Conservation (phyloP, 495 filamentous ascomycete species). For the Eremomyces bilateralis region DNA sequence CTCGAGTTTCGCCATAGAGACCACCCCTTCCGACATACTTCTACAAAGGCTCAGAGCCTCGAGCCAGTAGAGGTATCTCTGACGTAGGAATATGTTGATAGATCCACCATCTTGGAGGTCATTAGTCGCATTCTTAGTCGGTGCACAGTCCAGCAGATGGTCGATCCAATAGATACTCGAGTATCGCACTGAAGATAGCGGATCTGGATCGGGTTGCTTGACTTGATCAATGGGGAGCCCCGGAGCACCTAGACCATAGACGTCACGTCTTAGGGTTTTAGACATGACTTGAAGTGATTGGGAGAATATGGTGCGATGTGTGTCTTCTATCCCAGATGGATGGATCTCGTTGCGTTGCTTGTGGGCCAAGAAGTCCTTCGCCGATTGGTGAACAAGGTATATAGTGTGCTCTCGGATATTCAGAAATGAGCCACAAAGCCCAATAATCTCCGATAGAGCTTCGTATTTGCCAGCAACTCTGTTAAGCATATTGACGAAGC, state of each 20-base stretch:
- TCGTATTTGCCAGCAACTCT: constrained; percentile 3
- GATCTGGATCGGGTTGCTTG: constrained; percentile 2
- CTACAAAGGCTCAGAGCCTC: constrained; percentile 18
- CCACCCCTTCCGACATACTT: constrained; percentile 13
- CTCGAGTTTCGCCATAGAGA: constrained; percentile 4
- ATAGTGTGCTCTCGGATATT: neutral
- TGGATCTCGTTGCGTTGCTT: constrained; percentile 6
- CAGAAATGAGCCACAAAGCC: constrained; percentile 3
- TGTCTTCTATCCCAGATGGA: constrained; percentile 4
- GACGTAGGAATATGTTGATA: constrained; percentile 10
- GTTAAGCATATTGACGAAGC: neutral
- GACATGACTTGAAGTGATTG: constrained; percentile 14
- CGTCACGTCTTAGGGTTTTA: constrained; percentile 14
- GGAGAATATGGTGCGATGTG: constrained; percentile 11
- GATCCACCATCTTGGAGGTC: constrained; percentile 4
- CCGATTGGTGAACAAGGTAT: no score
- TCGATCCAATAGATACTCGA: constrained; percentile 6
- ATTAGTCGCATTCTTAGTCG: no score
- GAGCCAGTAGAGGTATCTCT: constrained; percentile 19
- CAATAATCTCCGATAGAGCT: constrained; percentile 3
- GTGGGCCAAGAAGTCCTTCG: constrained; percentile 3
- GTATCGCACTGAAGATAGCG: constrained; percentile 5
- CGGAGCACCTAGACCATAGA: constrained; percentile 9
- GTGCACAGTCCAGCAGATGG: constrained; percentile 5
- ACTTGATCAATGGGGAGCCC: constrained; percentile 4